Conservation (phyloP, 306 rosid genomes). For the Phaseolus lunatus region DNA sequence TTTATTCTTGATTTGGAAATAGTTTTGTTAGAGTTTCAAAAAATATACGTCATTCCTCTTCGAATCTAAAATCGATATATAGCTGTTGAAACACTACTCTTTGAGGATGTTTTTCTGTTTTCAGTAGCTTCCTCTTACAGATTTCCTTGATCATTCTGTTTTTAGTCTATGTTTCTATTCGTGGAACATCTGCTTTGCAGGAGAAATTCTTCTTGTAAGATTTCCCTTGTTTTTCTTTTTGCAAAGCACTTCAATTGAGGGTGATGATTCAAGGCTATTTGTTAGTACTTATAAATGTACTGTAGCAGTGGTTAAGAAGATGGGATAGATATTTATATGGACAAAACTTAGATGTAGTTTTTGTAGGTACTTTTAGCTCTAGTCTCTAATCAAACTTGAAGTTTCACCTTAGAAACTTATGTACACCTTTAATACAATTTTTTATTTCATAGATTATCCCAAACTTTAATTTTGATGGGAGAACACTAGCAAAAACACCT, state of each 20-base stretch:
- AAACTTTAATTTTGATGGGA: neutral
- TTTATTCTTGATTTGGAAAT: neutral
- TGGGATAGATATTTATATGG: neutral
- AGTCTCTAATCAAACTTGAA: neutral
- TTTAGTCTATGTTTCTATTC: neutral
- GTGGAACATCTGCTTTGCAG: neutral
- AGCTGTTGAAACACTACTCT: slow-evolving; percentile 15
- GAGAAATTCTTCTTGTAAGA: neutral
- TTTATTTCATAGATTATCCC: neutral
- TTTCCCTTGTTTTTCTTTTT: neutral
- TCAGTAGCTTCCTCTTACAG: neutral
- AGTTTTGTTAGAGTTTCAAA: neutral
- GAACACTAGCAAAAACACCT: neutral
- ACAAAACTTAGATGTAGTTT: neutral
- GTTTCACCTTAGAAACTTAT: neutral
- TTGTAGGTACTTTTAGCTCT: neutral
- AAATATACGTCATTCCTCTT: neutral
- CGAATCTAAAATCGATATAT: slow-evolving; percentile 29
- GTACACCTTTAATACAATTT: neutral
- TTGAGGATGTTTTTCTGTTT: neutral
- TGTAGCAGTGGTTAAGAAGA: neutral
- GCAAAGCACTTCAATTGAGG: slow-evolving; percentile 12
- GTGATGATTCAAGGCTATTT: slow-evolving; percentile 23
- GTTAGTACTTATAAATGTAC: neutral
- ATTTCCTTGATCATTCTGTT: slow-evolving; percentile 4